Evolutionary conservation across 805 yeast genomes (phyloP), one percentile per base, ranked within the genome.

Genomic region (Yarrowia yakushimensis): DNA sequence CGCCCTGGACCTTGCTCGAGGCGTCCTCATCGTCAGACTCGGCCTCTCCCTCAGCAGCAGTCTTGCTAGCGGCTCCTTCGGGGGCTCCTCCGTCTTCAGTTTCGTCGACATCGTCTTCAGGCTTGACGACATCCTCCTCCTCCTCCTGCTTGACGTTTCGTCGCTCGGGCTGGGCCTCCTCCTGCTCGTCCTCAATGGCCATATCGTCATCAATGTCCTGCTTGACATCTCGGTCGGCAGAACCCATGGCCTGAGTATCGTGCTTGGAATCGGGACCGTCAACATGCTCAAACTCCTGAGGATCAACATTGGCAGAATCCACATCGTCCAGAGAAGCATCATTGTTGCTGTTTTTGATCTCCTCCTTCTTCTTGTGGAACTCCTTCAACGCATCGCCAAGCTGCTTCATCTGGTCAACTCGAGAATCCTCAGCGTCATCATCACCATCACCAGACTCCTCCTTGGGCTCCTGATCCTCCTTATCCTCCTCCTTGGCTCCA

Each of bases 161-260:
- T 3, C 64, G 64, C 5, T 67, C 45, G 22, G 67, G 67, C 37
- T 71, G 72, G 27, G 67, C 60, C 36, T 66, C 66, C 31, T 67
- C 69, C 15, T 71, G 73, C n/a, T 72, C 71, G 18, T 72, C 77
- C 5, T 77, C 81, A 3, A 74, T 74, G 4, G 71, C 71, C 70
- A 71, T 68, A 22, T 67, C 66, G 27, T 74, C 75, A 71, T 91
- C 86, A 64, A 92, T 81, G 0, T 85, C 72, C 71, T 90, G 94
- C 15, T 82, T 77, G 69, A 88, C 91, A 48, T 91, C 97, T 69
- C 85, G 82, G 64, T 84, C 83, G 6, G 97, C 96, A 45, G 92
- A 85, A 22, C 98, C 98, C 59, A 94, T 76, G 0, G 98, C 99
- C 73, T 94, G 98, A 0, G 96, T 89, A 55, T 89, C 92, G 63